A percentile compares a stretch with the other conserved stretches of the same genome.
phyloP scores from a whole-genome alignment of 331 rosid genomes.

The Rosa hybrid region DNA sequence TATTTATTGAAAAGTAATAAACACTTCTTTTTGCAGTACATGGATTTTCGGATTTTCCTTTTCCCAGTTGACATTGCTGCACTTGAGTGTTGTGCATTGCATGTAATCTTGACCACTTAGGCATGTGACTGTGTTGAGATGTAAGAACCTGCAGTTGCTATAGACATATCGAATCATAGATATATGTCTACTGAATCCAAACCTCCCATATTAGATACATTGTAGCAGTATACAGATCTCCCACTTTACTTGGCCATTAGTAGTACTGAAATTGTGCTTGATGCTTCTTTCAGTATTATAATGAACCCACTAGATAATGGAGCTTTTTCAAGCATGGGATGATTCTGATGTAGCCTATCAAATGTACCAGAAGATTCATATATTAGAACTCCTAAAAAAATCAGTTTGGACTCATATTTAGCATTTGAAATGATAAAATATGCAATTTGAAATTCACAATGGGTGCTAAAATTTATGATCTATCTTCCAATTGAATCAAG shows the following conservation, averaged over 20 bases:
- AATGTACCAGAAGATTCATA: background rate
- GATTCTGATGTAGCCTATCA: slow-evolving; percentile 6
- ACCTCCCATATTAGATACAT: background rate
- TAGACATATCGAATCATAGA: background rate
- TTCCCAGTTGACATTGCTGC: background rate
- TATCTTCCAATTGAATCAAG: background rate
- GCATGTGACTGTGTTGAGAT: background rate
- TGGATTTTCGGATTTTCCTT: background rate
- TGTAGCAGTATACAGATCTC: background rate
- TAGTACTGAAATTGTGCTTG: background rate
- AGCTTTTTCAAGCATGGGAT: slow-evolving; percentile 5
- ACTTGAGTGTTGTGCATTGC: background rate
- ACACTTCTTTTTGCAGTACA: background rate
- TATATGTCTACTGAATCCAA: background rate
- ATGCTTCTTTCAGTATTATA: background rate
- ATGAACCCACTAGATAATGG: slow-evolving; percentile 9
- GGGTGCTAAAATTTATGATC: background rate
- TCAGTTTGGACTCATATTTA: background rate
- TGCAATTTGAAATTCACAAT: background rate
- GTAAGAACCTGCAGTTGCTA: background rate
- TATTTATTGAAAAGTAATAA: background rate
- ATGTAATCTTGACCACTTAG: background rate
- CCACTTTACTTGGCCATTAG: background rate
- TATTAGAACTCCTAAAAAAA: background rate
- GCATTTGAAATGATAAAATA: background rate